Conservation (phyloP, 192 early-diverging fungal genomes). For the Gamsiella multidivaricata region DNA sequence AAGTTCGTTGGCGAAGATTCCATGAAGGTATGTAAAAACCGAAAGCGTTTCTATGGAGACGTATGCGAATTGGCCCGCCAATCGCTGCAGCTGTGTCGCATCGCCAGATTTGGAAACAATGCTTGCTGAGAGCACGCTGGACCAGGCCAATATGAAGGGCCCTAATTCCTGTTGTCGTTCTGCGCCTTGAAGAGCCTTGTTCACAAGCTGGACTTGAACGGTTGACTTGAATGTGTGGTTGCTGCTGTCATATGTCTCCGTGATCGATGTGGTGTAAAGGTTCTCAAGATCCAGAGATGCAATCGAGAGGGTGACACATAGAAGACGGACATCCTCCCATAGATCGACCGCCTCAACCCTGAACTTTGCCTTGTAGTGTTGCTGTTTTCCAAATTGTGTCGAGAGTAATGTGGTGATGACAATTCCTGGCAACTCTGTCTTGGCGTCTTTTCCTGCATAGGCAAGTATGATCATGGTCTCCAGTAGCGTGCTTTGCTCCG, state of each 20-base stretch:
- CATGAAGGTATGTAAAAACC: conserved; percentile 25
- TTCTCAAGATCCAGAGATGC: conserved; percentile 41
- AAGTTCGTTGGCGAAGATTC: conserved; percentile 29
- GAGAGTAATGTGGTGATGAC: conserved; percentile 17
- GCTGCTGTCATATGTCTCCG: conserved; percentile 1
- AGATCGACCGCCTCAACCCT: conserved; percentile 43
- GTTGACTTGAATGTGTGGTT: conserved; percentile 38
- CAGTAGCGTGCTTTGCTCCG: conserved; percentile 56
- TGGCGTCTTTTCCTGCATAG: conserved; percentile 48
- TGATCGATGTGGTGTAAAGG: conserved; percentile 20
- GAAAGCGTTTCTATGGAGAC: conserved; percentile 33
- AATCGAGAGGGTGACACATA: conserved; percentile 50
- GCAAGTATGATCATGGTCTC: conserved; percentile 51
- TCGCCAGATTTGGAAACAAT: conserved; percentile 1
- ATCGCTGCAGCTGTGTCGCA: background rate
- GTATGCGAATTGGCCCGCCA: conserved; percentile 22
- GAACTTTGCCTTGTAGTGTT: conserved; percentile 39
- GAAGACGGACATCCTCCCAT: conserved; percentile 31
- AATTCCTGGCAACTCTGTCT: conserved; percentile 23
- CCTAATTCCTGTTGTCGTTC: conserved; percentile 46
- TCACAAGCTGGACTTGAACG: conserved; percentile 36
- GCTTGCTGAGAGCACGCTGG: conserved; percentile 45
- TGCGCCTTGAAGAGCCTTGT: conserved; percentile 33
- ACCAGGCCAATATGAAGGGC: conserved; percentile 59
- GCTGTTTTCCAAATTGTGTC: conserved; percentile 53